These are phyloP conservation scores for Eucommia ulmoides DNA, from an alignment of 257 asterid genomes.

Conservation along the genomic window DNA sequence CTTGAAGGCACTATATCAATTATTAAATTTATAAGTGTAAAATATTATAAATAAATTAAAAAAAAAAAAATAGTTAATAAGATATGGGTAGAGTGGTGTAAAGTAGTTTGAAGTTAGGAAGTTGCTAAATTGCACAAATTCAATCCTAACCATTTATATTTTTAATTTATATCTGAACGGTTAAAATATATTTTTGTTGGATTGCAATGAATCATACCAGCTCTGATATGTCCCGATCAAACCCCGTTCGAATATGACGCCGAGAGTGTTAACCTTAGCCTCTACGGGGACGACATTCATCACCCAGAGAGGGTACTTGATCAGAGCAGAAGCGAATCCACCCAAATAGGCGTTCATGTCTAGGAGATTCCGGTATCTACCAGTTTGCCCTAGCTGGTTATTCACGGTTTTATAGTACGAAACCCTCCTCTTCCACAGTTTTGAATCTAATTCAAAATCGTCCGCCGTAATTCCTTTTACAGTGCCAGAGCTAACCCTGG, in stretches of 20 bases:
- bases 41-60: too few relatives aligned
- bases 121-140: too few relatives aligned
- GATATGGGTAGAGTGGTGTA: too few relatives aligned
- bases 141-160: too few relatives aligned
- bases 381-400: slow-evolving; percentile 40
- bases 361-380: slow-evolving; percentile 61
- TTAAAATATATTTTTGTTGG: too few relatives aligned
- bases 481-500: slow-evolving; percentile 50
- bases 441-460: slow-evolving; percentile 27
- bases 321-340: slow-evolving; percentile 66
- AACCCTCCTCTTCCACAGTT: slow-evolving; percentile 59
- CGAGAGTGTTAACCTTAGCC: slow-evolving; percentile 50
- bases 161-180: too few relatives aligned
- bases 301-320: slow-evolving; percentile 64
- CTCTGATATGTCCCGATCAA: slow-evolving; percentile 77
- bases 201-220: too few relatives aligned
- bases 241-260: slow-evolving; percentile 72
- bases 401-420: slow-evolving; percentile 58
- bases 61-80: too few relatives aligned
- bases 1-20: too few relatives aligned
- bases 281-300: slow-evolving; percentile 75
- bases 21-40: too few relatives aligned
- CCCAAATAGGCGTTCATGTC: slow-evolving; percentile 88
- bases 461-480: slow-evolving; percentile 31
- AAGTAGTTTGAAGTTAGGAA: too few relatives aligned